Base-by-base conservation (phyloP, 75 land plant species). In the Picea sitchensis region DNA sequence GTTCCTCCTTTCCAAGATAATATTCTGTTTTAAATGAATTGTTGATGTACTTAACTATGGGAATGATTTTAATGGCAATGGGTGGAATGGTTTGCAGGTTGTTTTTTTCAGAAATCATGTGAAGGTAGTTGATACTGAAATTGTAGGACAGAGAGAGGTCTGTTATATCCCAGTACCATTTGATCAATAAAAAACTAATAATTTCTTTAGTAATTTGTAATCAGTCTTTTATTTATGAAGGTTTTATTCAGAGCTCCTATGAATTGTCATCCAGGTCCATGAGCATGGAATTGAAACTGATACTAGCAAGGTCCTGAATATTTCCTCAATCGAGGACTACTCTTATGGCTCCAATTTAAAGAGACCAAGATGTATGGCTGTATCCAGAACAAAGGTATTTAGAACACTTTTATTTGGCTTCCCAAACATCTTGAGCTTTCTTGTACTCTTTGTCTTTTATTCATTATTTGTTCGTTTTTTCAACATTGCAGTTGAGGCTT, bases 301-400 rank as follows among this genome's bases (percentile, higher is more conserved):
- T 32, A 18, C 32, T 41, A 58, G 41, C 21, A 60, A 74, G 61
- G n/a, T 58, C 47, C 6, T 79, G 2, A 65, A 30, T 20, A n/a
- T 59, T 34, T 59, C 60, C 41, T 34, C 68, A 56, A 80, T 82
- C 32, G 86, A 88, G 51, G 82, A 83, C 78, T 84, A 59, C 76
- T 65, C 88, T 17, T 85, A 75, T 47, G 58, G n/a, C 44, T 73
- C 80, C 14, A 61, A 60, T 8, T n/a, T 30, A 12, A 79, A 84
- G 64, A 59, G 63, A 44, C 58, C 83, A 14, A 78, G 75, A 7
- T 77, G 82, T 34, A 80, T 83, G 86, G 73, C 78, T 69, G 76
- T 81, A 62, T 80, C 85, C 78, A 90, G 77, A 82, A 78, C 88
- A 65, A 88, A 86, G 90, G 92, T 90, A 56, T 31, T 69, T 54